A percentile compares a stretch with the other conserved stretches of the same genome.
Conservation (phyloP, 148 eudicot species). For the Nepenthes mirabilis region DNA sequence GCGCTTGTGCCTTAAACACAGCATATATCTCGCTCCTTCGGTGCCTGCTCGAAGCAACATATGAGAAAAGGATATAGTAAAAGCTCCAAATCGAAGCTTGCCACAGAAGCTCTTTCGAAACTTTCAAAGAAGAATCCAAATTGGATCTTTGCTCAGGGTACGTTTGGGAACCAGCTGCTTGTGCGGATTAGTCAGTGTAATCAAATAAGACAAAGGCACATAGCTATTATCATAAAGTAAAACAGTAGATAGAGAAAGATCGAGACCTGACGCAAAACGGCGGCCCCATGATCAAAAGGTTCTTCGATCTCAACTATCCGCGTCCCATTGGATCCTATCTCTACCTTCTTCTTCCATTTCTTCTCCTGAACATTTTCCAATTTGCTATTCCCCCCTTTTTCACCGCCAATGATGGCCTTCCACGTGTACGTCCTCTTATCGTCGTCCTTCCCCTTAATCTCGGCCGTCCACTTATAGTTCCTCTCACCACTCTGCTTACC, state of each 20-base stretch:
- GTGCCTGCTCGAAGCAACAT: no score
- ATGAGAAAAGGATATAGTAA: no score
- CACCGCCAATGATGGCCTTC: constrained; percentile 41
- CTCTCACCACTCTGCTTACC: constrained; percentile 42
- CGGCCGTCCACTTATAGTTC: constrained; percentile 54
- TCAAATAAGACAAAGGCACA: no score
- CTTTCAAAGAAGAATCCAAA: no score
- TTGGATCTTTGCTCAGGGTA: no score
- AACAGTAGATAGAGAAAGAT: neutral
- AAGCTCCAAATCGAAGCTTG: no score
- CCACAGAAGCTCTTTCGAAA: no score
- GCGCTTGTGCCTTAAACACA: no score
- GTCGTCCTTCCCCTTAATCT: constrained; percentile 53
- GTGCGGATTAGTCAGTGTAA: no score
- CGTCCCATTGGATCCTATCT: constrained; percentile 7
- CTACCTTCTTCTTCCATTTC: constrained; percentile 20
- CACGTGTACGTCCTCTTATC: constrained; percentile 47
- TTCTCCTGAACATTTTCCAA: constrained; percentile 10
- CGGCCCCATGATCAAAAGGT: constrained; percentile 34
- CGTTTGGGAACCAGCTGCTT: no score
- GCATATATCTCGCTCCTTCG: no score
- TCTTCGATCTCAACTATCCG: constrained; percentile 78
- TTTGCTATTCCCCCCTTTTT: constrained; percentile 3
- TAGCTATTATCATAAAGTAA: no score
- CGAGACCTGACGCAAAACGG: constrained; percentile 63